Conservation (phyloP, 139 green algal species). For the Eudorina sp. region DNA sequence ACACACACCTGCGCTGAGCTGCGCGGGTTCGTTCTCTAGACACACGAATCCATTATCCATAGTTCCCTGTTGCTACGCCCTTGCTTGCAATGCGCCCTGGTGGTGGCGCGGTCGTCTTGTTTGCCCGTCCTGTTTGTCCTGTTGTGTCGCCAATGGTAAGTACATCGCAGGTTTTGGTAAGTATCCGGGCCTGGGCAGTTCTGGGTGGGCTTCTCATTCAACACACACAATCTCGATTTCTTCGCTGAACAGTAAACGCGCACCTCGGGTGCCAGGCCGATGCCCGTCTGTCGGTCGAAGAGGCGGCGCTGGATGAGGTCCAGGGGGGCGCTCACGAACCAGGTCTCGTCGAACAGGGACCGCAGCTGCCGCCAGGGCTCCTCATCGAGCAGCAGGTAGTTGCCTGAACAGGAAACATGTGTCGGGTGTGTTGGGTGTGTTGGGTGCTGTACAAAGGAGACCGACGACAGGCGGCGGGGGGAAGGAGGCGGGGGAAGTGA, state of each 20-base stretch:
- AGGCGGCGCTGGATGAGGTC: slow-evolving; percentile 80
- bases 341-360: slow-evolving; percentile 75
- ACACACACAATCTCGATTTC: neutral
- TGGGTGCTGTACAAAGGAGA: too few relatives aligned
- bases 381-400: slow-evolving; percentile 89
- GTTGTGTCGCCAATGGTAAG: neutral
- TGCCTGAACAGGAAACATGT: slow-evolving; percentile 86
- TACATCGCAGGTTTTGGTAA: too few relatives aligned
- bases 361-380: slow-evolving; percentile 71
- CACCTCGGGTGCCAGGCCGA: slow-evolving; percentile 68
- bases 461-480: too few relatives aligned
- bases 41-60: too few relatives aligned
- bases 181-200: neutral
- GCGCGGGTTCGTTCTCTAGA: too few relatives aligned
- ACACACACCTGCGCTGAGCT: too few relatives aligned
- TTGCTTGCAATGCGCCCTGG: neutral
- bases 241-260: neutral
- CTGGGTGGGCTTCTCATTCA: too few relatives aligned
- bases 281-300: slow-evolving; percentile 64
- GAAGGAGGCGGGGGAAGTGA: neutral
- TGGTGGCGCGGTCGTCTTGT: neutral
- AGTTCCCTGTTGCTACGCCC: neutral
- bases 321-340: slow-evolving; percentile 79
- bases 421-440: too few relatives aligned
- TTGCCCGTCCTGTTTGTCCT: neutral